Conservation (phyloP, 768 basidiomycete genomes). For the Xerocomellus dryophilus region DNA sequence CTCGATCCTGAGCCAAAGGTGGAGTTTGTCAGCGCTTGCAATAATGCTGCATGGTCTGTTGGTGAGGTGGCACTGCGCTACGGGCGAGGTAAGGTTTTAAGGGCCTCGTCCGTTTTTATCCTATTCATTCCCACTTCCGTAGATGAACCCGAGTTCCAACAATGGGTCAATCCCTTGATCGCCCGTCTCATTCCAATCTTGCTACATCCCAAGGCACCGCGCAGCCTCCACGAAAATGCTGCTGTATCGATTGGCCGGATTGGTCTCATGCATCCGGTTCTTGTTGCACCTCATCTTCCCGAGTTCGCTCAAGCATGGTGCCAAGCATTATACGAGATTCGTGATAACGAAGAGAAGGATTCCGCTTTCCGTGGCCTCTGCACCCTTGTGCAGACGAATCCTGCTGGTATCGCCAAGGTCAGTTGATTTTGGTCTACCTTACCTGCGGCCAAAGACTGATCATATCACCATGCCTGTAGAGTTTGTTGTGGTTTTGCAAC, state of each 20-base stretch:
- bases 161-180: slow-evolving; percentile 87
- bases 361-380: slow-evolving; percentile 98
- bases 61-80: slow-evolving; percentile 96
- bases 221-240: slow-evolving; percentile 95
- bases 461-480: slow-evolving; percentile 43
- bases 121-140: slow-evolving; percentile 9
- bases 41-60: slow-evolving; percentile 99
- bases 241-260: slow-evolving; percentile 97
- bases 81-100: slow-evolving; percentile 55
- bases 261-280: slow-evolving; percentile 84
- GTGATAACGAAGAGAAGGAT: slow-evolving; percentile 99
- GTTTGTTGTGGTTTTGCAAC: slow-evolving; percentile 96
- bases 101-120: neutral
- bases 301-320: slow-evolving; percentile 97
- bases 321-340: slow-evolving; percentile 94
- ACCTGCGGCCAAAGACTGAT: slow-evolving; percentile 4
- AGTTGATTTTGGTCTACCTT: slow-evolving; percentile 22
- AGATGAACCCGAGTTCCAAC: slow-evolving; percentile 86
- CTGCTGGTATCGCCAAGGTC: slow-evolving; percentile 89
- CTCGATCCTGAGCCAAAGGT: slow-evolving; percentile 91
- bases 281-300: slow-evolving; percentile 85
- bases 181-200: slow-evolving; percentile 90
- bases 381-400: slow-evolving; percentile 92
- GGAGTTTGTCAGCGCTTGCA: slow-evolving; percentile 95
- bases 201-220: slow-evolving; percentile 86